Conservation (phyloP, 2,329 filamentous ascomycete genomes). For the Sclerotinia sclerotiorum region DNA sequence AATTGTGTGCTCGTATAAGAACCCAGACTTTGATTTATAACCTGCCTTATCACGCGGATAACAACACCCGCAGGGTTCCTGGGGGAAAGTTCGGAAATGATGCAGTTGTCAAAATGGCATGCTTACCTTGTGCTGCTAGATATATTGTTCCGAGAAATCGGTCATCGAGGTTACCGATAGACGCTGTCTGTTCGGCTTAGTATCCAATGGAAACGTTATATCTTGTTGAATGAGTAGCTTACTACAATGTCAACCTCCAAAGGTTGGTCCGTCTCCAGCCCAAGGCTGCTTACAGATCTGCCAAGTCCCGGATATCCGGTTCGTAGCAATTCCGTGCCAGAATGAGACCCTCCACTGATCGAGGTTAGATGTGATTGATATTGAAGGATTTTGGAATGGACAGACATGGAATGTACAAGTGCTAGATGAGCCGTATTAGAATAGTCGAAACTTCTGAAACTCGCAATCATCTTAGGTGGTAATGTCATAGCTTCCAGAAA, state of each 20-base stretch:
- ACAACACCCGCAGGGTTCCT: not conserved
- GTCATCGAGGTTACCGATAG: conserved; percentile 72
- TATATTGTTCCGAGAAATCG: conserved; percentile 63
- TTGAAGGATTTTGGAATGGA: conserved; percentile 18
- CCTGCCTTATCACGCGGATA: conserved; percentile 13
- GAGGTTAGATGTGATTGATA: conserved; percentile 16
- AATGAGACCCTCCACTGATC: conserved; percentile 56
- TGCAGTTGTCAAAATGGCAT: conserved; percentile 7
- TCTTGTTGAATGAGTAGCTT: conserved; percentile 36
- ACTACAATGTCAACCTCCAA: conserved; percentile 74
- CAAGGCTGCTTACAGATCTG: conserved; percentile 62
- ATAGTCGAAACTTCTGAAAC: conserved; percentile 80
- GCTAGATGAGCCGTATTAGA: conserved; percentile 66
- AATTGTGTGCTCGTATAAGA: conserved; percentile 13
- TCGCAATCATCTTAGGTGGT: conserved; percentile 62
- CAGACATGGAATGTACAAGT: conserved; percentile 84
- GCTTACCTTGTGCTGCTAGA: conserved; percentile 55
- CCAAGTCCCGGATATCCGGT: conserved; percentile 77
- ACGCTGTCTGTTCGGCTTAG: conserved; percentile 60
- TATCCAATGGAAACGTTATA: not conserved
- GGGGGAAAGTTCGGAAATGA: conserved; percentile 23
- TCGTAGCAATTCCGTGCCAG: conserved; percentile 47
- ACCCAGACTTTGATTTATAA: not conserved
- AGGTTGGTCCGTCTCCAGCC: conserved; percentile 54
- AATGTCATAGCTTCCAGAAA: conserved; percentile 45